A percentile compares a stretch with the other conserved stretches of the same genome.
phyloP scores from a whole-genome alignment of 2,329 filamentous ascomycete genomes.

The Aureobasidium uvarum region DNA sequence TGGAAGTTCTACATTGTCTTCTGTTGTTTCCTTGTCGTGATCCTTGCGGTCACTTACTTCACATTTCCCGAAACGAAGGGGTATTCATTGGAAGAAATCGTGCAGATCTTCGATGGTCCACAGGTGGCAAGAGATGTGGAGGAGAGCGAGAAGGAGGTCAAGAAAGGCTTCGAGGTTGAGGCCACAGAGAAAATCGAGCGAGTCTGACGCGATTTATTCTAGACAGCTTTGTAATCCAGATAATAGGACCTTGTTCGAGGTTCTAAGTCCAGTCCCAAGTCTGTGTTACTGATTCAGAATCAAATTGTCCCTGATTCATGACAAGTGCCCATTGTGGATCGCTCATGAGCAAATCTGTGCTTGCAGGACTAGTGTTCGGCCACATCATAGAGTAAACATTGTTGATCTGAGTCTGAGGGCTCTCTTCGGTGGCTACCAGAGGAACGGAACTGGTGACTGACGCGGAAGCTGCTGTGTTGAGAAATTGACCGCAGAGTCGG shows the following conservation, averaged over 20 bases:
- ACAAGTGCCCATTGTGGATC: conserved; percentile 5
- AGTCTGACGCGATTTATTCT: neutral
- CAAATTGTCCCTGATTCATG: neutral
- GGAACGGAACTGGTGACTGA: neutral
- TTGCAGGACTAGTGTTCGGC: conserved; percentile 39
- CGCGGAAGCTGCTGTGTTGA: conserved; percentile 26
- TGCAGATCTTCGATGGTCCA: conserved; percentile 44
- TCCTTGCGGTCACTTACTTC: conserved; percentile 34
- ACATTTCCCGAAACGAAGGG: conserved; percentile 36
- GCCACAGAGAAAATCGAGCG: conserved; percentile 3
- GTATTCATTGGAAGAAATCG: conserved; percentile 46
- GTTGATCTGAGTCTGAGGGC: conserved; percentile 47
- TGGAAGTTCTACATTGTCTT: conserved; percentile 38
- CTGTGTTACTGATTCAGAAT: neutral
- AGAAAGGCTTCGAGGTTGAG: conserved; percentile 6
- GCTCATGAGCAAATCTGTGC: conserved; percentile 8
- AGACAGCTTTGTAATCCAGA: too few relatives aligned
- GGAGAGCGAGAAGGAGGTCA: conserved; percentile 2
- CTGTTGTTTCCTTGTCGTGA: conserved; percentile 41
- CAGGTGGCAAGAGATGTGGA: neutral
- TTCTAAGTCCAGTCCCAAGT: neutral
- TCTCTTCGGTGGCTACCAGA: conserved; percentile 38
- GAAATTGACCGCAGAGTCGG: conserved; percentile 44
- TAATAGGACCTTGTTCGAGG: neutral
- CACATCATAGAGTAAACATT: conserved; percentile 50